These are phyloP conservation scores for Chaetomiaceae sp. DNA, from an alignment of 2,329 filamentous ascomycete species.

Conservation along the genomic window DNA sequence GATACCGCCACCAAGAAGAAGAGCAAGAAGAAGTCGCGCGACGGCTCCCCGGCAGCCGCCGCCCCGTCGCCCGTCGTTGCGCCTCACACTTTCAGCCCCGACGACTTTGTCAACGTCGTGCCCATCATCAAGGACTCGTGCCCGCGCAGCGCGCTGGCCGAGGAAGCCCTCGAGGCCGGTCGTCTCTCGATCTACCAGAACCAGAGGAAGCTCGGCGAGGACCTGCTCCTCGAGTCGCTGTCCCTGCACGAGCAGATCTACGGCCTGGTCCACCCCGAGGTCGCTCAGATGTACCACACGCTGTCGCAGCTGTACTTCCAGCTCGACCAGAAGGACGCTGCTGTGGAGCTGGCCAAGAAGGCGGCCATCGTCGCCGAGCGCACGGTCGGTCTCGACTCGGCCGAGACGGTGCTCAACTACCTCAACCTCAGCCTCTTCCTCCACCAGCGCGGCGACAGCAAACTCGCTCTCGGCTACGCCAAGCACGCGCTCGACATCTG, in stretches of 20 bases:
- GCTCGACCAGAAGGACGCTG: conserved; percentile 94
- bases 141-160: conserved; percentile 82
- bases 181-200: conserved; percentile 93
- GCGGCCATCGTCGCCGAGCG: conserved; percentile 94
- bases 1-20: conserved; percentile 50
- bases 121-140: conserved; percentile 92
- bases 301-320: conserved; percentile 95
- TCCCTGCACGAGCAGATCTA: conserved; percentile 98
- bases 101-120: conserved; percentile 89
- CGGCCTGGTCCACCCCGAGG: conserved; percentile 92
- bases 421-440: conserved; percentile 93
- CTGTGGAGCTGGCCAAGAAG: conserved; percentile 92
- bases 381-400: conserved; percentile 86
- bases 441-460: conserved; percentile 87
- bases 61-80: conserved; percentile 38
- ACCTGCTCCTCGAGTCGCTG: conserved; percentile 90
- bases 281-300: conserved; percentile 90
- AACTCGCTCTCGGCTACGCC: conserved; percentile 78
- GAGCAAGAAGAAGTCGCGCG: conserved; percentile 56
- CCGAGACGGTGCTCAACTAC: conserved; percentile 91
- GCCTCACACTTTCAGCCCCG: conserved; percentile 64
- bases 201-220: conserved; percentile 92
- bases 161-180: conserved; percentile 93
- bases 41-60: conserved; percentile 48
- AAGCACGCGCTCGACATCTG: conserved; percentile 91